These are phyloP conservation scores for Hibiscus syriacus DNA, from an alignment of 345 rosid species.

Conservation along the genomic window DNA sequence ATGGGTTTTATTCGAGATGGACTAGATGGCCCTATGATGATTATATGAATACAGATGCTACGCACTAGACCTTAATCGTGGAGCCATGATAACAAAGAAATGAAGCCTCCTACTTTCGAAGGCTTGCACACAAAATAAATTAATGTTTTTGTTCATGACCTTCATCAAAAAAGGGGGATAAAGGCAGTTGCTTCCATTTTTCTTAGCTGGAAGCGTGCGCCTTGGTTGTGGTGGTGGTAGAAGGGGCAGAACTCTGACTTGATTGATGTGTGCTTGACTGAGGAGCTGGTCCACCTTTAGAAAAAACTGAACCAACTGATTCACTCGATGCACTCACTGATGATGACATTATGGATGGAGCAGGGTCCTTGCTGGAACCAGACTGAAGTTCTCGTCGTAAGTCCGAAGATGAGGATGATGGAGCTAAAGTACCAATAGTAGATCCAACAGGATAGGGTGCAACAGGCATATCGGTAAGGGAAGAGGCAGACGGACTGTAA, in stretches of 20 bases:
- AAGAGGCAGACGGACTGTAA: slow-evolving; percentile 76
- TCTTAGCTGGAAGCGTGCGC: slow-evolving; percentile 25
- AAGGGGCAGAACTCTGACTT: slow-evolving; percentile 36
- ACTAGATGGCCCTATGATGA: slow-evolving; percentile 27
- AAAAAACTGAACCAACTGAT: slow-evolving; percentile 30
- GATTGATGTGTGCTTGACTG: slow-evolving; percentile 32
- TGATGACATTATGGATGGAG: slow-evolving; percentile 32
- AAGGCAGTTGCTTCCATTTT: slow-evolving; percentile 18
- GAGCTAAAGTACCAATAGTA: slow-evolving; percentile 52
- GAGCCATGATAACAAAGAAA: slow-evolving; percentile 23
- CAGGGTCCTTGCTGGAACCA: slow-evolving; percentile 30
- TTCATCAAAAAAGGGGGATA: slow-evolving; percentile 22
- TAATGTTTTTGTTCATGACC: slow-evolving; percentile 25
- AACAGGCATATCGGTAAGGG: slow-evolving; percentile 66
- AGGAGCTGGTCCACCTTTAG: slow-evolving; percentile 26
- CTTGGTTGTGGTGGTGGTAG: slow-evolving; percentile 20
- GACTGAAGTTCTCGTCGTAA: slow-evolving; percentile 39
- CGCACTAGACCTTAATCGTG: slow-evolving; percentile 35
- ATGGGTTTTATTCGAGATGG: slow-evolving; percentile 30
- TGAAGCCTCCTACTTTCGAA: slow-evolving; percentile 32
- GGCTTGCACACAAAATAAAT: slow-evolving; percentile 16
- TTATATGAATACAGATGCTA: slow-evolving; percentile 23
- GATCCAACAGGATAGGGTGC: slow-evolving; percentile 70
- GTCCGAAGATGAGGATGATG: slow-evolving; percentile 62
- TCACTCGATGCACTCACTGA: slow-evolving; percentile 34